phyloP scores from a whole-genome alignment of 2,329 filamentous ascomycete genomes.

The Parastagonospora nodorum region DNA sequence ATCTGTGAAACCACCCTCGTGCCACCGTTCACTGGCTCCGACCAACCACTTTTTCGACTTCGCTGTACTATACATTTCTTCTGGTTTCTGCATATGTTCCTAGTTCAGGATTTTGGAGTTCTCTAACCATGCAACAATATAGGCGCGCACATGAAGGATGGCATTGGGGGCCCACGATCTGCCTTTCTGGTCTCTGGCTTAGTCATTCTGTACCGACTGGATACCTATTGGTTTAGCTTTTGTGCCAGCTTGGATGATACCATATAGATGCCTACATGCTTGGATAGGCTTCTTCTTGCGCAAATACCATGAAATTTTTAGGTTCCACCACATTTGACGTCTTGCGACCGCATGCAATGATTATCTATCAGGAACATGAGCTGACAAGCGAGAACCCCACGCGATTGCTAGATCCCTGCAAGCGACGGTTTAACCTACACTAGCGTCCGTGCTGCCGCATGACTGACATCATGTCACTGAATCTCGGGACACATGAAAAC shows the following conservation, averaged over 20 bases:
- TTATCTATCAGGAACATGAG: too few relatives aligned
- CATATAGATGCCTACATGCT: background rate
- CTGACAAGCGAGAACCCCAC: too few relatives aligned
- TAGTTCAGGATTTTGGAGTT: background rate
- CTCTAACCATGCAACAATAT: background rate
- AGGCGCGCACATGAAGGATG: background rate
- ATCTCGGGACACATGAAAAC: background rate
- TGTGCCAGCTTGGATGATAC: conserved; percentile 1
- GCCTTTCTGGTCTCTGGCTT: background rate
- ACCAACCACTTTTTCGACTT: background rate
- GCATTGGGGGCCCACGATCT: background rate
- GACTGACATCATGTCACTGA: conserved; percentile 22
- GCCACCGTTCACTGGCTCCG: background rate
- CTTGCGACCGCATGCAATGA: too few relatives aligned
- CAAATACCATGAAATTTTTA: background rate
- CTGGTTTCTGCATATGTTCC: background rate
- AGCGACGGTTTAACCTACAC: background rate
- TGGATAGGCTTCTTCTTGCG: background rate
- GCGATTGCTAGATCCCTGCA: background rate
- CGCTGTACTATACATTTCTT: background rate
- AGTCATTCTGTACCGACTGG: background rate
- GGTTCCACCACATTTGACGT: too few relatives aligned
- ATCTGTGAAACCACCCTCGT: background rate
- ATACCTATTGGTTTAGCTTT: background rate
- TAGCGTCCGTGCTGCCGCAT: conserved; percentile 10